Percentiles rank a stretch among this genome's conserved stretches.
These are phyloP conservation scores for Nannochloropsis gaditana DNA, from an alignment of 108 stramenopile genomes.

Conservation along the genomic window DNA sequence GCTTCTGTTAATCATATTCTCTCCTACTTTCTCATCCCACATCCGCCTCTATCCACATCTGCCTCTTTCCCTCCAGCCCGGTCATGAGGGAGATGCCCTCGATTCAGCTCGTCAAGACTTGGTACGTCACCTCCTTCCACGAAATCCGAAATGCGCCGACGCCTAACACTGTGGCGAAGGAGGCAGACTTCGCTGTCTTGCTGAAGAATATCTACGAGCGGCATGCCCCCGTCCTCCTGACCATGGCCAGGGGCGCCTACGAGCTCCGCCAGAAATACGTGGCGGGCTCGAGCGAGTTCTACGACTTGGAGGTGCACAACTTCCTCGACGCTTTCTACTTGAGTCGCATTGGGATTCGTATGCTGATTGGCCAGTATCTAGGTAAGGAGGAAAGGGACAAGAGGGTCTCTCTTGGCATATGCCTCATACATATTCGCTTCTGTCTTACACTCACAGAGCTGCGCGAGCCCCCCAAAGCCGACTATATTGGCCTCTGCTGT, in stretches of 20 bases:
- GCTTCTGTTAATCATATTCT: no score
- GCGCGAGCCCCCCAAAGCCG: conserved; percentile 68
- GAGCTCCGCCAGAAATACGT: conserved; percentile 67
- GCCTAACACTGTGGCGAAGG: conserved; percentile 62
- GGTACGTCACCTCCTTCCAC: conserved; percentile 78
- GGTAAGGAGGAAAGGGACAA: neutral
- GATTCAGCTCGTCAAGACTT: conserved; percentile 70
- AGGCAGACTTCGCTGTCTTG: conserved; percentile 67
- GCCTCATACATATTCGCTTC: neutral
- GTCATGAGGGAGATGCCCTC: conserved; percentile 63
- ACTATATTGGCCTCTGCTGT: conserved; percentile 73
- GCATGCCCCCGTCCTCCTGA: conserved; percentile 82
- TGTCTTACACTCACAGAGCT: conserved; percentile 34
- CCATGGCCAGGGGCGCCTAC: conserved; percentile 92
- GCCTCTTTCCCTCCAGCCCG: conserved; percentile 20
- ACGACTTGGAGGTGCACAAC: conserved; percentile 62
- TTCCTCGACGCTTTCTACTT: conserved; percentile 97
- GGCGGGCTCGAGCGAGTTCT: conserved; percentile 36
- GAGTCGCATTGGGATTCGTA: conserved; percentile 93
- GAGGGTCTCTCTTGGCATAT: neutral
- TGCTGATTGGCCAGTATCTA: conserved; percentile 77
- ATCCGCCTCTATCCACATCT: neutral
- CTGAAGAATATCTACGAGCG: conserved; percentile 83
- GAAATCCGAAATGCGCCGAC: conserved; percentile 68
- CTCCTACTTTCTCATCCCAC: neutral